Conservation (phyloP, 371 early-diverging fungal species). For the Mortierella sp. region DNA sequence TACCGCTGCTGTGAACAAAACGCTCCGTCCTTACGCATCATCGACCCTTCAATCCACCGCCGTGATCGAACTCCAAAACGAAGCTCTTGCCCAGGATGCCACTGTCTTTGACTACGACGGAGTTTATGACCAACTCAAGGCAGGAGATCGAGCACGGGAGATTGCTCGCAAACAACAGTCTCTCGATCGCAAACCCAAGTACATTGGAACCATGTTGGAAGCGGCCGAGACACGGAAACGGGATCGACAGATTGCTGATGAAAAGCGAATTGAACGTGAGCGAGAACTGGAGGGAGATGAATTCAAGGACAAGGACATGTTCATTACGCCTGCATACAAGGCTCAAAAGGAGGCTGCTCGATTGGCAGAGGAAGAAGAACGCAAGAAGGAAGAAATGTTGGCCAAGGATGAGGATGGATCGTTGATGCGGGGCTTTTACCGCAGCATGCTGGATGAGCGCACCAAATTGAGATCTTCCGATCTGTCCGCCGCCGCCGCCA, state of each 20-base stretch:
- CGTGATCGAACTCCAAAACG: slow-evolving; percentile 62
- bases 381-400: slow-evolving; percentile 64
- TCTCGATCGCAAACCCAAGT: slow-evolving; percentile 69
- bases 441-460: slow-evolving; percentile 58
- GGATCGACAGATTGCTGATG: slow-evolving; percentile 84
- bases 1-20: slow-evolving; percentile 36
- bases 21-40: slow-evolving; percentile 36
- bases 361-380: slow-evolving; percentile 86
- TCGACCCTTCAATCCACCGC: slow-evolving; percentile 39
- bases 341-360: slow-evolving; percentile 83
- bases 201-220: slow-evolving; percentile 79
- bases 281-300: slow-evolving; percentile 74
- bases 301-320: slow-evolving; percentile 85
- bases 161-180: slow-evolving; percentile 47
- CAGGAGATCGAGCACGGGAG: slow-evolving; percentile 60
- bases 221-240: slow-evolving; percentile 85
- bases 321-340: slow-evolving; percentile 88
- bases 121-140: slow-evolving; percentile 87
- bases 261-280: slow-evolving; percentile 83
- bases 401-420: slow-evolving; percentile 56
- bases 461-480: slow-evolving; percentile 34
- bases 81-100: slow-evolving; percentile 84
- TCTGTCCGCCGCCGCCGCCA: background rate
- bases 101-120: slow-evolving; percentile 92
- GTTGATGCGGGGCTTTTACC: slow-evolving; percentile 67